Evolutionary conservation across 2,329 filamentous ascomycete species (phyloP), one percentile per base, ranked within the genome.

Genomic region (Trichoderma asperellum): DNA sequence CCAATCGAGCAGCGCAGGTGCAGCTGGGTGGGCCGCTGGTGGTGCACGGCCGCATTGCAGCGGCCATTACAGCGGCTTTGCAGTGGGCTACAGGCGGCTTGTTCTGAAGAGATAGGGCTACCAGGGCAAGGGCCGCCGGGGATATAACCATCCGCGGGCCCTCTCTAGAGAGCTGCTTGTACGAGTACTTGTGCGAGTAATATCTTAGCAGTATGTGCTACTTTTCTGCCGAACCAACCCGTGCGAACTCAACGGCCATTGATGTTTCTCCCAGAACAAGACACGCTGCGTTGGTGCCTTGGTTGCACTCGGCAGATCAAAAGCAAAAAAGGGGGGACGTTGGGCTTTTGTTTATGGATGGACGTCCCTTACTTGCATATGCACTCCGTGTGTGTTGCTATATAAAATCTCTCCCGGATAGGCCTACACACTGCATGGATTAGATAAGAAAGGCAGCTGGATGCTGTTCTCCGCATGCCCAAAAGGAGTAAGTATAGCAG

Each of bases 341-440:
- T 60, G 57, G 37, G 57, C 57, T 32, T n/a, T 37, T 35, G 56
- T 58, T 55, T 21, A 14, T 40, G 27, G 34, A 14, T 40, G 27
- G 34, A 27, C 49, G 60, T 63, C 55, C 55, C 55, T 63, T 63
- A 63, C 60, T 40, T 63, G 43, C 43, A 49, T 49, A 49, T 49
- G 47, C 47, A 49, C 47, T 49, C n/a, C 47, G 47, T 49, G 21
- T 49, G 43, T 49, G 47, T 49, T 24, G 24, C 47, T 49, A 49
- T 43, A 43, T 43, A 43, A 10, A 43, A 1, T 8, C 40, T 43
- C 40, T 43, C 40, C 40, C 40, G 18, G 32, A 32, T 32, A 32
- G 5, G 18, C 24, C 24, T 24, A 24, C 24, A 2, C n/a, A 14
- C 40, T 43, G 12, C 21, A 24, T 24, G 47, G 47, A 21, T 49